Evolutionary conservation across 2,329 filamentous ascomycete species (phyloP).

Genomic region (Aspergillus sp.): DNA sequence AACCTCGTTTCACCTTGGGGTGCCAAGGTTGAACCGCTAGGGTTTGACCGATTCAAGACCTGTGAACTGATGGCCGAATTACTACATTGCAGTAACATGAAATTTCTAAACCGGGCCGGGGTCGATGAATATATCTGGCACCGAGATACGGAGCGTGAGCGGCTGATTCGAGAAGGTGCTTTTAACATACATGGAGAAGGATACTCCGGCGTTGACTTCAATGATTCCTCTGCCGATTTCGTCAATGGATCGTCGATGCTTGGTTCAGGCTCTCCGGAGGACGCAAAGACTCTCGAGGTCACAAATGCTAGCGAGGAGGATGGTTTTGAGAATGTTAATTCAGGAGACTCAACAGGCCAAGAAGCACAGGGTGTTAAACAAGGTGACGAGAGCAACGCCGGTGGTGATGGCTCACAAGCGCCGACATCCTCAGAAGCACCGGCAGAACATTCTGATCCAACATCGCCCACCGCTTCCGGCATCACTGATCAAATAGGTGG

Average conservation of each 20-base stretch:
- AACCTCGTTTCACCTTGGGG: constrained; percentile 82
- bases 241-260: constrained; percentile 36
- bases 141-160: constrained; percentile 73
- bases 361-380: background rate
- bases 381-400: no score
- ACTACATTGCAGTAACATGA: constrained; percentile 98
- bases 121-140: constrained; percentile 77
- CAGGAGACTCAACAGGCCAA: constrained; percentile 53
- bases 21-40: constrained; percentile 80
- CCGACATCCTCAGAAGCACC: constrained; percentile 15
- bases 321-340: constrained; percentile 80
- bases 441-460: constrained; percentile 19
- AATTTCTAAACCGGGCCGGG: constrained; percentile 80
- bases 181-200: constrained; percentile 45
- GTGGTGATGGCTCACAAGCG: constrained; percentile 31
- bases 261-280: constrained; percentile 49
- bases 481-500: constrained; percentile 47
- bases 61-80: constrained; percentile 98
- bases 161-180: constrained; percentile 66
- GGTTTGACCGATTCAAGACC: constrained; percentile 97
- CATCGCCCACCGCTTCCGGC: constrained; percentile 46
- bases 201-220: constrained; percentile 50
- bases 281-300: constrained; percentile 63
- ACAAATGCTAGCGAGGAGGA: constrained; percentile 81
- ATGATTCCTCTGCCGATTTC: constrained; percentile 38